phyloP scores from a whole-genome alignment of 2,329 filamentous ascomycete species.

The Claviceps sorghi region DNA sequence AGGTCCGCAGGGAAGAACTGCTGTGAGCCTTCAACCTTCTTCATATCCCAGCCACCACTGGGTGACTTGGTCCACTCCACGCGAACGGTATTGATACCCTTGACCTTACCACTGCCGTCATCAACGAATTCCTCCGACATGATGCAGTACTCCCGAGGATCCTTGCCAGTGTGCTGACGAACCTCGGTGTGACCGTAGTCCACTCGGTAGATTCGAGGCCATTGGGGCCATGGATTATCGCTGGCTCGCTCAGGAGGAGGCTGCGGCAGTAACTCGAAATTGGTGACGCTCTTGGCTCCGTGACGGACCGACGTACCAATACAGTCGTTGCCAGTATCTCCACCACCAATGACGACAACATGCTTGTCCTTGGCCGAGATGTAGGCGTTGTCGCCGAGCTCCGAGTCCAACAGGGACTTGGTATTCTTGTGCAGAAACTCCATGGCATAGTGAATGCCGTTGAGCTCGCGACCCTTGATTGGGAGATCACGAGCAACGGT shows the following conservation, averaged over 20 bases:
- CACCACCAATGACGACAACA: conserved; percentile 91
- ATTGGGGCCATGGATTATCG: conserved; percentile 97
- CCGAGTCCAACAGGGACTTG: conserved; percentile 88
- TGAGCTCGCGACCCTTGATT: conserved; percentile 73
- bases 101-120: conserved; percentile 73
- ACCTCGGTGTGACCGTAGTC: conserved; percentile 96
- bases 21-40: conserved; percentile 84
- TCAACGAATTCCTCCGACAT: conserved; percentile 96
- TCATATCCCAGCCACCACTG: conserved; percentile 94
- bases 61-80: conserved; percentile 92
- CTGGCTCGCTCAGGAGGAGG: conserved; percentile 77
- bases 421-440: conserved; percentile 96
- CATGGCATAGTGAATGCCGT: conserved; percentile 93
- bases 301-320: conserved; percentile 94
- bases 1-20: conserved; percentile 95
- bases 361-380: conserved; percentile 93
- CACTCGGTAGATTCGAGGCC: conserved; percentile 95
- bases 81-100: conserved; percentile 88
- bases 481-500: conserved; percentile 87
- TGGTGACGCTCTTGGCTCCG: conserved; percentile 87
- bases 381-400: conserved; percentile 69
- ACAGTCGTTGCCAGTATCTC: conserved; percentile 95
- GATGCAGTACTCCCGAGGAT: conserved; percentile 93
- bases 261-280: conserved; percentile 91
- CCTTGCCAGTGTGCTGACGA: conserved; percentile 88